These are phyloP conservation scores for Phytophthora idaei DNA, from an alignment of 352 stramenopile genomes.

Conservation along the genomic window DNA sequence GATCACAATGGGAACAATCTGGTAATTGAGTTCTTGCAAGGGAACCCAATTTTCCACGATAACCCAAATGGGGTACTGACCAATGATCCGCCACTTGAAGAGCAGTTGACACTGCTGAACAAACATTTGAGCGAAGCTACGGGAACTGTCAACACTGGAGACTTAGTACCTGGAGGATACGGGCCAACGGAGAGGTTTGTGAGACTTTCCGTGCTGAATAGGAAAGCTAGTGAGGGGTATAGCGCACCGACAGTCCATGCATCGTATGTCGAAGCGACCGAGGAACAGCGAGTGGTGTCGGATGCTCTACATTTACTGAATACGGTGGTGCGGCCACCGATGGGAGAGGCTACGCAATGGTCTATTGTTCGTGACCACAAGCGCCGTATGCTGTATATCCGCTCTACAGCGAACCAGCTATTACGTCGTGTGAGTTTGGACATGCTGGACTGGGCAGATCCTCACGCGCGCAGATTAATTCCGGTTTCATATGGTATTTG, in stretches of 20 bases:
- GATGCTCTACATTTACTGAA: conserved; percentile 70
- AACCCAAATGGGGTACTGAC: conserved; percentile 73
- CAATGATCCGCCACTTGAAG: conserved; percentile 63
- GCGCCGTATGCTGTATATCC: conserved; percentile 70
- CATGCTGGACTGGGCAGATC: conserved; percentile 56
- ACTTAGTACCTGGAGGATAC: conserved; percentile 57
- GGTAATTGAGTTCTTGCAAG: conserved; percentile 75
- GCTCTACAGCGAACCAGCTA: conserved; percentile 73
- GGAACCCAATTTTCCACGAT: conserved; percentile 57
- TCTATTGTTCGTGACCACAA: conserved; percentile 73
- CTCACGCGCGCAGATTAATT: conserved; percentile 49
- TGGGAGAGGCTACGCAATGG: conserved; percentile 64
- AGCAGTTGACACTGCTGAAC: conserved; percentile 49
- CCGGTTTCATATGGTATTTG: conserved; percentile 69
- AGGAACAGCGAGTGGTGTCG: conserved; percentile 61
- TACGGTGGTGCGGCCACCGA: conserved; percentile 57
- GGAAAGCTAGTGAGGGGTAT: conserved; percentile 45
- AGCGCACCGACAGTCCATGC: conserved; percentile 28
- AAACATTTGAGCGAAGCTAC: conserved; percentile 23
- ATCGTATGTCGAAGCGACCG: conserved; percentile 59
- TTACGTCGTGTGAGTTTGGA: conserved; percentile 64
- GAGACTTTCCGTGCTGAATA: conserved; percentile 72
- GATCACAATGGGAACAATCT: conserved; percentile 66
- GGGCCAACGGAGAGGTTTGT: conserved; percentile 59
- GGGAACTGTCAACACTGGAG: conserved; percentile 23